Evolutionary conservation across 2,329 filamentous ascomycete species (phyloP), one percentile per base, ranked within the genome.

Genomic region (Coleophoma crateriformis): DNA sequence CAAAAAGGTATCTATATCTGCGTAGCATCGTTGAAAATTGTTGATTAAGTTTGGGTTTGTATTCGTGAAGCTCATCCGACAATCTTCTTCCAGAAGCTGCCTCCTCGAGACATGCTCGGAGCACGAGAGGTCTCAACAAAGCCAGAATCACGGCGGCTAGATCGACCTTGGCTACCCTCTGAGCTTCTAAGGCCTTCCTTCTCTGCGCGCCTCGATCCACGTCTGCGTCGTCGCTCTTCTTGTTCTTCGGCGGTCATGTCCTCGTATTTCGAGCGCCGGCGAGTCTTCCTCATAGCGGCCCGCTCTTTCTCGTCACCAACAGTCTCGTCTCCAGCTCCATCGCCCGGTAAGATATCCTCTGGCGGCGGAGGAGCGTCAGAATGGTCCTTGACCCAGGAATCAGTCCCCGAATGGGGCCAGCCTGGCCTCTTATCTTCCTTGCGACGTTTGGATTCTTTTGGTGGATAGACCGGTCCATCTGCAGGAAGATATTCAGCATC

Each of bases 71-170:
- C 5, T 51, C 54, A 60, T 33, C 54, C 58, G 34, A 56, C 55
- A 45, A 61, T 57, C 55, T 56, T 64, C 52, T 60, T 64, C 53
- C 54, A 64, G 45, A 63, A 64, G 22, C 79, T 79, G 22, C 83
- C 88, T 17, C 73, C 95, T 48, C 94, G 81, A 68, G 89, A 33
- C 87, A 41, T 56, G 2, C 75, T 87, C 20, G 83, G 77, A 20
- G 84, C 78, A 44, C 82, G 77, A 42, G 85, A 77, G 7, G 72
- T 71, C 17, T 65, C 61, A 20, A 59, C 50, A 42, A 61, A 57
- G 6, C 55, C 56, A 42, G 58, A 60, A 45, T 61, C 58, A 49
- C 59, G 53, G 19, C 57, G 54, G 33, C 55, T 59, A 17, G 55
- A 58, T 43, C 62, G 46, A 27, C 56, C 61, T 50, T 64, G 59